A percentile compares a stretch with the other conserved stretches of the same genome.
Conservation (phyloP, 2,329 filamentous ascomycete species). For the Ophiocordyceps robertsii region DNA sequence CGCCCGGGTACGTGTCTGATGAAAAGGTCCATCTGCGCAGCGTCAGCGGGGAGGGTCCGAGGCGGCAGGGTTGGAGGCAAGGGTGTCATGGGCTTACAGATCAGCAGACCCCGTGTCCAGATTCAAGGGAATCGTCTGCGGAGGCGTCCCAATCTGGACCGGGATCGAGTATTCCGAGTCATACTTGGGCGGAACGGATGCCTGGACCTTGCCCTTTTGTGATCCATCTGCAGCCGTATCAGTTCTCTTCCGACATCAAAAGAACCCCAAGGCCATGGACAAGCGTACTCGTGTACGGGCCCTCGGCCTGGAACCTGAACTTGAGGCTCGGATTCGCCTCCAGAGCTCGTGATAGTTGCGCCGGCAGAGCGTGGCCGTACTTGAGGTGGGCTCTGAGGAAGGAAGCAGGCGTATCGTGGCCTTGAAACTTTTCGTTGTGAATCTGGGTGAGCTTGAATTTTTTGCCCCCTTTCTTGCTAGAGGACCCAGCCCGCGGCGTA, state of each 20-base stretch:
- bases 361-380: slow-evolving; percentile 19
- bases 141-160: slow-evolving; percentile 45
- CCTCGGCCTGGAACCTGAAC: slow-evolving; percentile 8
- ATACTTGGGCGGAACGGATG: slow-evolving; percentile 17
- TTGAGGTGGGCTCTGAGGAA: slow-evolving; percentile 21
- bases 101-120: slow-evolving; percentile 52
- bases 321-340: slow-evolving; percentile 10
- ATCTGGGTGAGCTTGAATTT: slow-evolving; percentile 18
- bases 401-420: slow-evolving; percentile 16
- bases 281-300: slow-evolving; percentile 1
- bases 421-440: slow-evolving; percentile 18
- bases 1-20: slow-evolving; percentile 31
- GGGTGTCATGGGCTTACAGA: slow-evolving; percentile 16
- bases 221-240: slow-evolving; percentile 2
- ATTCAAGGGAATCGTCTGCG: slow-evolving; percentile 48
- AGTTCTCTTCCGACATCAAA: neutral
- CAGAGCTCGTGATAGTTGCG: slow-evolving; percentile 11
- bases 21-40: slow-evolving; percentile 55
- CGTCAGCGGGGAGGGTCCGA: slow-evolving; percentile 5
- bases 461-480: neutral
- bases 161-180: slow-evolving; percentile 48
- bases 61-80: neutral
- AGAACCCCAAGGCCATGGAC: neutral
- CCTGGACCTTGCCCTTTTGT: slow-evolving; percentile 10
- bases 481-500: neutral